Evolutionary conservation across 2,329 filamentous ascomycete species (phyloP), one percentile per base, ranked within the genome.

Genomic region (Apiospora saccharicola): DNA sequence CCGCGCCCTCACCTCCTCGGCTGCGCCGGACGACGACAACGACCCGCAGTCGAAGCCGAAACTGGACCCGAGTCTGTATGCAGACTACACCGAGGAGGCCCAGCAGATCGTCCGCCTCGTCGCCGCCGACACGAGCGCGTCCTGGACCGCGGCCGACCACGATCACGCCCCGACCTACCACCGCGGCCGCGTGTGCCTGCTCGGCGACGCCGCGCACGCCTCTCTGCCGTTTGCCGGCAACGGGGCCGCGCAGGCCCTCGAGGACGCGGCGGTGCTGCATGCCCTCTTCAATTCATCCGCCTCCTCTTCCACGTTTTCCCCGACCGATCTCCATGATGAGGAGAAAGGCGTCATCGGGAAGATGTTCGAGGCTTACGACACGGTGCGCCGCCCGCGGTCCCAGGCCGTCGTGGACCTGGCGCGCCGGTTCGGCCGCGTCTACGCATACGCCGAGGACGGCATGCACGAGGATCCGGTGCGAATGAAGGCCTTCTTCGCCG

Each of bases 211-310:
- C 0, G 81, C 81, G 13, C 81, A 83, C 74, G 77, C 81, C 3
- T 67, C 79, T 8, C 74, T 81, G 2, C 81, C 81, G 0, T 83
- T 82, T 73, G 77, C 79, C 3, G 81, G 81, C 8, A 81, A 82
- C 71, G 81, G 81, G 0, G 81, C 81, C 0, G 79, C 80, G 24
- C 82, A 83, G 72, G 81, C 80, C n/a, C 75, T 83, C 67, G 81
- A 83, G 73, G 81, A 83, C 71, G 79, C 80, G 0, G 77, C 79
- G 1, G 78, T 79, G 8, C 77, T 83, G 10, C 72, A 77, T 44
- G 49, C 61, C 26, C 67, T 82, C 24, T 76, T 82, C 53, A 13
- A 1, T 10, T 30, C 51, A 13, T 12, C 26, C 19, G 16, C 51
- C 24, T 2, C 51, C 26, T 37, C 30, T 2, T n/a, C 30, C 16